Percentiles rank a stretch among this genome's conserved stretches.
Evolutionary conservation across 2,329 filamentous ascomycete species (phyloP).

Genomic region (Scytalidium sp.): DNA sequence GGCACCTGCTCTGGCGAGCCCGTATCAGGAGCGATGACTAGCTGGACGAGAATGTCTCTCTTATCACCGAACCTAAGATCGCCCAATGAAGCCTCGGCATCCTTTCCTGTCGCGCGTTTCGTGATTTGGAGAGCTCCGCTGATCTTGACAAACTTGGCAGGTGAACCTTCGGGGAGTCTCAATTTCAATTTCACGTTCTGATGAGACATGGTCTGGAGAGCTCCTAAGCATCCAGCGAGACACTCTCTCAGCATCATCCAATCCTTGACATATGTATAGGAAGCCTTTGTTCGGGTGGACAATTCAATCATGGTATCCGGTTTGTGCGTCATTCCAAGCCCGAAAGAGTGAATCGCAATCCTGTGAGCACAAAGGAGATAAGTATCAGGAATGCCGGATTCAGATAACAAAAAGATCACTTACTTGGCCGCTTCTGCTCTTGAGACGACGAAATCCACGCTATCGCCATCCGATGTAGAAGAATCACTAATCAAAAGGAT

Average conservation of each 20-base stretch:
- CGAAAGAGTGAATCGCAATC: slow-evolving; percentile 95
- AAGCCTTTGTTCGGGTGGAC: slow-evolving; percentile 91
- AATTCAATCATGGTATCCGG: slow-evolving; percentile 98
- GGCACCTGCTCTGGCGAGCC: slow-evolving; percentile 76
- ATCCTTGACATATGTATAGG: slow-evolving; percentile 97
- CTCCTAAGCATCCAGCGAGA: slow-evolving; percentile 86
- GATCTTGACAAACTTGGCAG: slow-evolving; percentile 98
- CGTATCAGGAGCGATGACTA: slow-evolving; percentile 87
- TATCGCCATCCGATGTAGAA: slow-evolving; percentile 88
- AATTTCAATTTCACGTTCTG: slow-evolving; percentile 97
- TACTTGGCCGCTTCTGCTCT: slow-evolving; percentile 95
- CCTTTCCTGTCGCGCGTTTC: slow-evolving; percentile 89
- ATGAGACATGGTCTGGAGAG: slow-evolving; percentile 92
- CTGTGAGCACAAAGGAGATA: slow-evolving; percentile 39
- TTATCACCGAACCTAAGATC: slow-evolving; percentile 96
- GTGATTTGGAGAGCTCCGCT: slow-evolving; percentile 94
- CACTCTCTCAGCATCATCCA: slow-evolving; percentile 99
- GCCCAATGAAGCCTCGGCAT: slow-evolving; percentile 88
- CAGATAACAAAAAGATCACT: slow-evolving; percentile 32
- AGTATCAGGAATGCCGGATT: slow-evolving; percentile 1
- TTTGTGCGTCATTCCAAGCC: slow-evolving; percentile 93
- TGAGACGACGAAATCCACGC: slow-evolving; percentile 96
- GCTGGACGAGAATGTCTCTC: slow-evolving; percentile 85
- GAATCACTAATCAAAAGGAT: slow-evolving; percentile 98
- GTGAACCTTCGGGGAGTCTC: slow-evolving; percentile 89